phyloP scores from a whole-genome alignment of 2,329 filamentous ascomycete genomes.

The Fusarium armeniacum region DNA sequence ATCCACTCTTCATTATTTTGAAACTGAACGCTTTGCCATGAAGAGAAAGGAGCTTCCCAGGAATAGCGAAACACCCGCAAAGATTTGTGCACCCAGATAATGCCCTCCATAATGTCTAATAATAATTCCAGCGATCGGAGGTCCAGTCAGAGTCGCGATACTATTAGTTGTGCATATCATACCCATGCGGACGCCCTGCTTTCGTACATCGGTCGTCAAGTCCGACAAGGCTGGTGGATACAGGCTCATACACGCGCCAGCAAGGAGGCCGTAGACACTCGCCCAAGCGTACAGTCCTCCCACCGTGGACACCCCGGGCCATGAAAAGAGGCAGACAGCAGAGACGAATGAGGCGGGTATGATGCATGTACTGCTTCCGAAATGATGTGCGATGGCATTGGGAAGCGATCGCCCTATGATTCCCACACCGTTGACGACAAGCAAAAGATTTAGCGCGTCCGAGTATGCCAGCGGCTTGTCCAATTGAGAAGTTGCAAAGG shows the following conservation, averaged over 20 bases:
- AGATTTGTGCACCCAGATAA: conserved; percentile 48
- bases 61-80: conserved; percentile 43
- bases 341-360: conserved; percentile 55
- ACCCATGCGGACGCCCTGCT: conserved; percentile 54
- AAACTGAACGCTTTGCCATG: neutral
- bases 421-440: conserved; percentile 17
- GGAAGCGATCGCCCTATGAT: conserved; percentile 8
- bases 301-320: conserved; percentile 46
- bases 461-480: conserved; percentile 5
- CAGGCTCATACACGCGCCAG: conserved; percentile 64
- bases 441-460: conserved; percentile 1
- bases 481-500: conserved; percentile 14
- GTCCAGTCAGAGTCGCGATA: conserved; percentile 50
- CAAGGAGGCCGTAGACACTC: conserved; percentile 64
- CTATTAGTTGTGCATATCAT: conserved; percentile 55
- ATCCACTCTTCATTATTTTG: neutral
- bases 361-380: conserved; percentile 66
- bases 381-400: conserved; percentile 46
- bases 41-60: conserved; percentile 26
- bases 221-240: conserved; percentile 65
- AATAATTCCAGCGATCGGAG: conserved; percentile 48
- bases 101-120: conserved; percentile 37
- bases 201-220: conserved; percentile 52
- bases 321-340: conserved; percentile 50
- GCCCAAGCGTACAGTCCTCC: conserved; percentile 50